These are phyloP conservation scores for Mallotus nudiflorus DNA, from an alignment of 345 rosid genomes.

Conservation along the genomic window DNA sequence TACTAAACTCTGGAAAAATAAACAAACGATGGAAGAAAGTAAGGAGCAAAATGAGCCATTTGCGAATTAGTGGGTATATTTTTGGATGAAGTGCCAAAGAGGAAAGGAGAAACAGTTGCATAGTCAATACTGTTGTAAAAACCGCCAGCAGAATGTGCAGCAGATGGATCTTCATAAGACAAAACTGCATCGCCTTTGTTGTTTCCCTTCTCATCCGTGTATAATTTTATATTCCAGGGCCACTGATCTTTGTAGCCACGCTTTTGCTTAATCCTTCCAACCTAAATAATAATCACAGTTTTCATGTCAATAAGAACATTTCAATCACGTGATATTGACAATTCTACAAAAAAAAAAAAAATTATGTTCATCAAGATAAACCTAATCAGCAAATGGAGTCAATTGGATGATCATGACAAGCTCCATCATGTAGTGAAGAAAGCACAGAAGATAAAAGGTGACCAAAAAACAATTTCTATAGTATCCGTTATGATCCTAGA, in stretches of 20 bases:
- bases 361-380: too few species aligned
- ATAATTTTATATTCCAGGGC: conserved; percentile 94
- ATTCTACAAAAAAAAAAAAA: too few species aligned
- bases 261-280: conserved; percentile 96
- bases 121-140: conserved; percentile 67
- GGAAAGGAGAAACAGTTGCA: conserved; percentile 10
- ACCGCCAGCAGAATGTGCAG: conserved; percentile 93
- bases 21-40: not conserved
- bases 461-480: too few species aligned
- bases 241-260: conserved; percentile 96
- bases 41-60: not conserved
- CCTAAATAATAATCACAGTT: conserved; percentile 43
- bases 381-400: too few species aligned
- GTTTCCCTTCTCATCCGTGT: conserved; percentile 91
- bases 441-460: too few species aligned
- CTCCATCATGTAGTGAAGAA: too few species aligned
- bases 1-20: not conserved
- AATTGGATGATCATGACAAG: too few species aligned
- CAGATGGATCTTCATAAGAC: conserved; percentile 93
- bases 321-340: not conserved
- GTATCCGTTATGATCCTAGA: too few species aligned
- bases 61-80: not conserved
- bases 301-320: too few species aligned
- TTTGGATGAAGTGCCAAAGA: not conserved
- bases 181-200: conserved; percentile 89